A percentile compares a stretch with the other conserved stretches of the same genome.
Evolutionary conservation across 2,329 filamentous ascomycete genomes (phyloP).

Genomic region (Lasiodiplodia hormozganensis): DNA sequence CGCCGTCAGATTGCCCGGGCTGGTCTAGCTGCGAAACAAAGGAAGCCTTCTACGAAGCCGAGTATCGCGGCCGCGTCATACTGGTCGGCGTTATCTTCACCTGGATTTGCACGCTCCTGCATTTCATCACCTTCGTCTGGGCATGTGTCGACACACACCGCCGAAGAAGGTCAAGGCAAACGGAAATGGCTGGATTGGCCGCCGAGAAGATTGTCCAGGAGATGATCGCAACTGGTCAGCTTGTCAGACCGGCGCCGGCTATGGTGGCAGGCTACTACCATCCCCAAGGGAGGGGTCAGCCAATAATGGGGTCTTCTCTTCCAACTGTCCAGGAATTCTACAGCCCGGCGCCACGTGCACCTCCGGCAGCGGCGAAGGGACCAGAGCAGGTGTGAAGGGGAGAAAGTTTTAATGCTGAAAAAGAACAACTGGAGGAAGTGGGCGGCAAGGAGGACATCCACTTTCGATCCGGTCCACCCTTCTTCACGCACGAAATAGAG

Average conservation of each 20-base stretch:
- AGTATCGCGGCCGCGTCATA: constrained; percentile 35
- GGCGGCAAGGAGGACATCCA: neutral
- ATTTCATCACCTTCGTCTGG: constrained; percentile 47
- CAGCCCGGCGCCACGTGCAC: neutral
- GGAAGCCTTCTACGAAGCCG: constrained; percentile 36
- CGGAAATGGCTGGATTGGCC: neutral
- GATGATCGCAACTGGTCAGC: constrained; percentile 16
- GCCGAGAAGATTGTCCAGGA: constrained; percentile 22
- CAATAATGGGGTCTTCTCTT: neutral
- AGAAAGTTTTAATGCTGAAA: neutral
- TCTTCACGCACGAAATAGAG: neutral
- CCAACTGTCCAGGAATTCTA: constrained; percentile 5
- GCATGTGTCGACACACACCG: constrained; percentile 46
- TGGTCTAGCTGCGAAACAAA: constrained; percentile 42
- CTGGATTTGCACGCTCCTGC: constrained; percentile 40
- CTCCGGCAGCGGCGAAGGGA: neutral
- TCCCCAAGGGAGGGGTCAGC: neutral
- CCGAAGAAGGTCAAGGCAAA: constrained; percentile 30
- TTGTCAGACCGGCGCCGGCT: constrained; percentile 8
- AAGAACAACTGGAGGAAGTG: neutral
- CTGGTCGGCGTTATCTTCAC: constrained; percentile 41
- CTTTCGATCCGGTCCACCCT: neutral
- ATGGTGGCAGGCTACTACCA: neutral
- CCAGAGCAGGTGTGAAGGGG: neutral
- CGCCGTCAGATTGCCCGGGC: neutral